These are phyloP conservation scores for Phyllosticta citrichinensis DNA, from an alignment of 2,329 filamentous ascomycete genomes.

Conservation along the genomic window DNA sequence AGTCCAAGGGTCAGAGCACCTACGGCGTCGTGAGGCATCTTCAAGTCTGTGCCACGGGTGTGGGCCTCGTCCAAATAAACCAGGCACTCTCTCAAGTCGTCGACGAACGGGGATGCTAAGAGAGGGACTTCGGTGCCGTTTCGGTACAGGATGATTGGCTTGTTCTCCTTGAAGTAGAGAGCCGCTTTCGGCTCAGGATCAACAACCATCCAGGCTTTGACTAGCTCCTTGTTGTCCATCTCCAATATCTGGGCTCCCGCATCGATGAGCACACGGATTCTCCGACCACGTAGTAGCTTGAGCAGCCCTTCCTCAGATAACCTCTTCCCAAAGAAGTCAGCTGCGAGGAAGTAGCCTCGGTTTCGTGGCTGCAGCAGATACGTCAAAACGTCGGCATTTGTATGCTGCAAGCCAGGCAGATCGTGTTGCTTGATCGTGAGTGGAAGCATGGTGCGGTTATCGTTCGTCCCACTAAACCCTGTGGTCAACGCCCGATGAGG, in stretches of 20 bases:
- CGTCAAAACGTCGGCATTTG: slow-evolving; percentile 53
- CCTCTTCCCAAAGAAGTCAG: slow-evolving; percentile 21
- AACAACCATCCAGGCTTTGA: slow-evolving; percentile 40
- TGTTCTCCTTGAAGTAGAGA: slow-evolving; percentile 45
- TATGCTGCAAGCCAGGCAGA: slow-evolving; percentile 45
- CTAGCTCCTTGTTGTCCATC: slow-evolving; percentile 45
- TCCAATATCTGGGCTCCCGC: slow-evolving; percentile 56
- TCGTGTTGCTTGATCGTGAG: slow-evolving; percentile 53
- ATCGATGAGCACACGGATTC: slow-evolving; percentile 51
- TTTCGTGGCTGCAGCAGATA: slow-evolving; percentile 48
- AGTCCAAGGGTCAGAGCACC: slow-evolving; percentile 49
- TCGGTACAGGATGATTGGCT: slow-evolving; percentile 36
- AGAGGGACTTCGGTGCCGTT: slow-evolving; percentile 34
- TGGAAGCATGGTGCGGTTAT: slow-evolving; percentile 50
- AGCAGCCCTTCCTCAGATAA: slow-evolving; percentile 40
- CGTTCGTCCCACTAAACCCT: slow-evolving; percentile 65
- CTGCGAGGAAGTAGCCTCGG: slow-evolving; percentile 34
- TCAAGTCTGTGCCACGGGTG: slow-evolving; percentile 51
- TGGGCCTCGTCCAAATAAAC: slow-evolving; percentile 54
- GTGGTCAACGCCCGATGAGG: slow-evolving; percentile 39
- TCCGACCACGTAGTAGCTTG: slow-evolving; percentile 20
- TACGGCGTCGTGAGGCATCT: slow-evolving; percentile 36
- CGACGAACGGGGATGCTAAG: slow-evolving; percentile 44
- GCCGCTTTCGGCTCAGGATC: slow-evolving; percentile 39
- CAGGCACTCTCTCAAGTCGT: slow-evolving; percentile 42